Conservation (phyloP, 106 monocot species). For the Dioscorea alata region DNA sequence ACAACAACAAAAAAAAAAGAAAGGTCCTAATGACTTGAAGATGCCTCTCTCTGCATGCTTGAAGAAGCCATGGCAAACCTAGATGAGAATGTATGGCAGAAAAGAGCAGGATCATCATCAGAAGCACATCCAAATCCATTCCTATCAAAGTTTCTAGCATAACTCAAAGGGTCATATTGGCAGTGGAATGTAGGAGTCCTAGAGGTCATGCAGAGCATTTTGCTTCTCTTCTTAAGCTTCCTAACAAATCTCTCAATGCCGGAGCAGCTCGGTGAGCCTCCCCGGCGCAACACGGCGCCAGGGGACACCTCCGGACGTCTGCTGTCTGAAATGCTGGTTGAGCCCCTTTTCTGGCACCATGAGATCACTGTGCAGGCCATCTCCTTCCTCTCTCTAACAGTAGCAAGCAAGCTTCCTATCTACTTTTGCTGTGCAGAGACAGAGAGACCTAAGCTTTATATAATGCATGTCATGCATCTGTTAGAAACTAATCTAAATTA, state of each 20-base stretch:
- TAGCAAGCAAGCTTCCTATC: background rate
- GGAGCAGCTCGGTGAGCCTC: background rate
- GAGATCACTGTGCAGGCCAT: background rate
- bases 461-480: too few relatives aligned
- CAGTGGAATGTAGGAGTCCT: constrained; percentile 18
- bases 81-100: constrained; percentile 31
- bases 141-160: constrained; percentile 28
- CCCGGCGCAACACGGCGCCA: background rate
- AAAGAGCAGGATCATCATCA: constrained; percentile 20
- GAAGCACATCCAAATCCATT: constrained; percentile 10
- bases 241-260: constrained; percentile 19
- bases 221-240: constrained; percentile 29
- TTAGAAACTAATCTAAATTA: too few relatives aligned
- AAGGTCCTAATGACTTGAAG: background rate
- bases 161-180: constrained; percentile 39
- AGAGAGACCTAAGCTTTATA: too few relatives aligned
- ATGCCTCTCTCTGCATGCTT: background rate
- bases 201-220: constrained; percentile 17
- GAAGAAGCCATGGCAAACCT: constrained; percentile 14
- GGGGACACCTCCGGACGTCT: background rate
- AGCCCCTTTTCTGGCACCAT: background rate
- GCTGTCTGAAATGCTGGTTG: background rate
- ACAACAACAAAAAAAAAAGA: too few relatives aligned
- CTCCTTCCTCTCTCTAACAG: background rate
- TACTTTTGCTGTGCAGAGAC: background rate